A percentile compares a stretch with the other conserved stretches of the same genome.
phyloP scores from a whole-genome alignment of 805 yeast species.

The Clavispora vitiphila region DNA sequence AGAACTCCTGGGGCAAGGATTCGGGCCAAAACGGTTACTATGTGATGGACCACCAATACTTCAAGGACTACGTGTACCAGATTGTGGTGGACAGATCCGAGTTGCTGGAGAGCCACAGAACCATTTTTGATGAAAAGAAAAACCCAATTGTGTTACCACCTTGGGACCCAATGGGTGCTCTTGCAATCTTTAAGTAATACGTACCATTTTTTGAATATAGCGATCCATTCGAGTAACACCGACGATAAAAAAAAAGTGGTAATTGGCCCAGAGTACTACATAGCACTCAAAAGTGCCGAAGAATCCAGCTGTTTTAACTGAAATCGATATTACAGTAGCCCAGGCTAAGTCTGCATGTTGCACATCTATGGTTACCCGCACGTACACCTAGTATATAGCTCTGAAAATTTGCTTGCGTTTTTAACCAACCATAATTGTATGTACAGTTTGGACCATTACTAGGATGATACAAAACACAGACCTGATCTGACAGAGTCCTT shows the following conservation, averaged over 20 bases:
- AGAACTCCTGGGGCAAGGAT: conserved; percentile 74
- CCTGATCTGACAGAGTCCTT: conserved; percentile 19
- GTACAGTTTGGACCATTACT: conserved; percentile 8
- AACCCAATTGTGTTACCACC: conserved; percentile 57
- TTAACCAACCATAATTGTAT: conserved; percentile 8
- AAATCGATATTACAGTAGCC: too few species aligned
- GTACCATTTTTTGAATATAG: too few species aligned
- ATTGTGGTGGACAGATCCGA: conserved; percentile 41
- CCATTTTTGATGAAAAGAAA: conserved; percentile 34
- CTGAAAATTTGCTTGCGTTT: neutral
- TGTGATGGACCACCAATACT: conserved; percentile 68
- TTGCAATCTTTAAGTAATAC: conserved; percentile 38
- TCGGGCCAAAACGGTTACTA: conserved; percentile 64
- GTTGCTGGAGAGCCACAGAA: conserved; percentile 25
- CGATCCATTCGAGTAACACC: too few species aligned
- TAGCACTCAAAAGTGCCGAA: too few species aligned
- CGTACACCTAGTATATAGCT: neutral
- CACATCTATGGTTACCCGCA: neutral
- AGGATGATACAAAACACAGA: conserved; percentile 20
- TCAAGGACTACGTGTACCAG: conserved; percentile 71
- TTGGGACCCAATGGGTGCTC: conserved; percentile 79
- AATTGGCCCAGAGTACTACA: too few species aligned
- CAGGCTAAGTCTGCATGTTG: neutral
- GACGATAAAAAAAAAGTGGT: too few species aligned
- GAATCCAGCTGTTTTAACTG: too few species aligned